These are phyloP conservation scores for Didymella segeticola DNA, from an alignment of 2,329 filamentous ascomycete genomes.

Conservation along the genomic window DNA sequence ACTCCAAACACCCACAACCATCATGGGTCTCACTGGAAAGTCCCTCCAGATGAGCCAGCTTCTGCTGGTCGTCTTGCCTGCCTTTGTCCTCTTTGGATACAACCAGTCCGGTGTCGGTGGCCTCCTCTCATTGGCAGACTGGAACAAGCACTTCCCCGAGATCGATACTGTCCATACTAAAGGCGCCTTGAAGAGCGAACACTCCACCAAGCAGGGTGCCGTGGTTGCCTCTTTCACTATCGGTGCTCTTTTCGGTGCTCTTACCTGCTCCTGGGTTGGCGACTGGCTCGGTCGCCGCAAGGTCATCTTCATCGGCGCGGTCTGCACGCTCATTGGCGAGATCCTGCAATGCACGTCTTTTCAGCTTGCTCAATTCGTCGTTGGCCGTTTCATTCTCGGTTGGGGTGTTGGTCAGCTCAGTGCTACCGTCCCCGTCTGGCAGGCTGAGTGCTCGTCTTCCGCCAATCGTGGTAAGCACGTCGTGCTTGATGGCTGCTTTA, in stretches of 20 bases:
- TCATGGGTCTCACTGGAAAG: conserved; percentile 33
- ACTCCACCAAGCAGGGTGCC: conserved; percentile 55
- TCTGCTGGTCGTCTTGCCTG: conserved; percentile 48
- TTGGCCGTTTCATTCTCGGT: conserved; percentile 55
- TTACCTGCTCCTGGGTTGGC: conserved; percentile 55
- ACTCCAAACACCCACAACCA: conserved; percentile 2
- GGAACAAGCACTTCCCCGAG: conserved; percentile 55
- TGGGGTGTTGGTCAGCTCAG: conserved; percentile 54
- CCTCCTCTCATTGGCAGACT: conserved; percentile 51
- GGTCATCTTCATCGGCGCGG: conserved; percentile 52
- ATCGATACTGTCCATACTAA: conserved; percentile 57
- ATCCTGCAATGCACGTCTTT: conserved; percentile 55
- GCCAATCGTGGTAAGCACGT: conserved; percentile 52
- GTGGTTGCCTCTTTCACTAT: conserved; percentile 56
- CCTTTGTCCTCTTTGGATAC: conserved; percentile 60
- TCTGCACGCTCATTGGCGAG: conserved; percentile 53
- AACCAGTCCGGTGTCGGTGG: conserved; percentile 61
- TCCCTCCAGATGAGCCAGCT: conserved; percentile 43
- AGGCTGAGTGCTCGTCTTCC: conserved; percentile 49
- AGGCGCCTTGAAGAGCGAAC: conserved; percentile 52
- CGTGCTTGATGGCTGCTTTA: conserved; percentile 56
- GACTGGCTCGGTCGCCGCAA: conserved; percentile 55
- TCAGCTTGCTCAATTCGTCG: conserved; percentile 54
- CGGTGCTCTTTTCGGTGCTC: conserved; percentile 55
- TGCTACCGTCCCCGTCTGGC: conserved; percentile 57